Evolutionary conservation across 2,329 filamentous ascomycete species (phyloP).

Genomic region (Zarea fungicola): DNA sequence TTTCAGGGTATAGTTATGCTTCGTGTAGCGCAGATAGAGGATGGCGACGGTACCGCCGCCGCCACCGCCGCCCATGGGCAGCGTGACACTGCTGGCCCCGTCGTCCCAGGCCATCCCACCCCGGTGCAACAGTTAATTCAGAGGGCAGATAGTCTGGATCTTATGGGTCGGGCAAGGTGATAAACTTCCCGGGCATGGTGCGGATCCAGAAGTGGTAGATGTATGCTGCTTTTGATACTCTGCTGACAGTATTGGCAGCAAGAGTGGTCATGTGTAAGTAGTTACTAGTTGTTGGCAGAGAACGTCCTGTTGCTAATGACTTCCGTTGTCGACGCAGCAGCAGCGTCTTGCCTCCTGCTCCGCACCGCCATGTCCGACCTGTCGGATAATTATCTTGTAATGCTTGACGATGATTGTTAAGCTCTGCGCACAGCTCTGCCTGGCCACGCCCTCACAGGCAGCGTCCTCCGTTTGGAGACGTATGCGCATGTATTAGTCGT

Average conservation of each 20-base stretch:
- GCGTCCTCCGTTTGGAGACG: neutral
- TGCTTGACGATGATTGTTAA: neutral
- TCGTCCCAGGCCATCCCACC: slow-evolving; percentile 1
- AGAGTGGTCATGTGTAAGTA: neutral
- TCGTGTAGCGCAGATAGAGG: neutral
- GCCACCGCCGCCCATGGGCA: slow-evolving; percentile 6
- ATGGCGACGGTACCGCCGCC: slow-evolving; percentile 5
- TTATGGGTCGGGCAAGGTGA: neutral
- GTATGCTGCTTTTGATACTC: too few relatives aligned
- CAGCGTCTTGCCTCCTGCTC: neutral
- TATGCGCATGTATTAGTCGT: slow-evolving; percentile 2
- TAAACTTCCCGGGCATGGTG: neutral
- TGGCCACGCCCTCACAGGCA: too few relatives aligned
- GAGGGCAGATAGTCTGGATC: neutral
- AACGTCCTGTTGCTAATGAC: neutral
- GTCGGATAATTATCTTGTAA: slow-evolving; percentile 8
- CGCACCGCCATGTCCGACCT: neutral
- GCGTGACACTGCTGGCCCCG: slow-evolving; percentile 1
- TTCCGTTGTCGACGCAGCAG: neutral
- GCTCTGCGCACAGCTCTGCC: neutral
- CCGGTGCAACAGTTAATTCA: neutral
- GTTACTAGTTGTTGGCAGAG: too few relatives aligned
- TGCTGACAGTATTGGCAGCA: neutral
- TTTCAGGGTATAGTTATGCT: slow-evolving; percentile 6
- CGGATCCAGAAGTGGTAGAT: slow-evolving; percentile 10